A percentile compares a stretch with the other conserved stretches of the same genome.
Evolutionary conservation across 1,284 basidiomycete genomes (phyloP).

Genomic region (Fistulina hepatica): DNA sequence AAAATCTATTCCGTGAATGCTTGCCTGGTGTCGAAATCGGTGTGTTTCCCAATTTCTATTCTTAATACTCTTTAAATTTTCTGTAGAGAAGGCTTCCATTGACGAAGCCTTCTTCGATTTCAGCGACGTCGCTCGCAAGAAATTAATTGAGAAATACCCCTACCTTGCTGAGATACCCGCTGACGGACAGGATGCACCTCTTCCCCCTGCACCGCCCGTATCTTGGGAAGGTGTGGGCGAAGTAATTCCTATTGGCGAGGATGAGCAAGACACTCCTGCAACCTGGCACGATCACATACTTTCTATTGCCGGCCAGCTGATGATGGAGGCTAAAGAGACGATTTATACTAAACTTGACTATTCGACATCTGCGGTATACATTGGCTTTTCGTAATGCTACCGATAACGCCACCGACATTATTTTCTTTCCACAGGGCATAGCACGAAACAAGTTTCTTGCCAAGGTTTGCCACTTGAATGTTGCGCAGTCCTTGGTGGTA

Average conservation of each 20-base stretch:
- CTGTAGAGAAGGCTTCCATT: slow-evolving; percentile 70
- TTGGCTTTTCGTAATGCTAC: background rate
- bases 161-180: slow-evolving; percentile 61
- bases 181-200: slow-evolving; percentile 68
- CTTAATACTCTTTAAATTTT: background rate
- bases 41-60: background rate
- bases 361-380: slow-evolving; percentile 81
- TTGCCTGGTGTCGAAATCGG: slow-evolving; percentile 57
- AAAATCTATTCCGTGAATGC: slow-evolving; percentile 75
- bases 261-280: slow-evolving; percentile 22
- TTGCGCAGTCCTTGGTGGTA: background rate
- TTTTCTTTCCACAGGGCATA: slow-evolving; percentile 51
- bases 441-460: slow-evolving; percentile 90
- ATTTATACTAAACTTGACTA: slow-evolving; percentile 76
- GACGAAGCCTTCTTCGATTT: slow-evolving; percentile 89
- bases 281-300: slow-evolving; percentile 93
- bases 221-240: slow-evolving; percentile 62
- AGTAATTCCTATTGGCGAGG: slow-evolving; percentile 49
- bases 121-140: slow-evolving; percentile 64
- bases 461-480: slow-evolving; percentile 45
- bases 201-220: slow-evolving; percentile 67
- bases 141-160: slow-evolving; percentile 65
- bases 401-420: background rate
- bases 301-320: slow-evolving; percentile 81
- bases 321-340: slow-evolving; percentile 64